These are phyloP conservation scores for Fomes fomentarius DNA, from an alignment of 1,284 basidiomycete genomes.

Conservation along the genomic window DNA sequence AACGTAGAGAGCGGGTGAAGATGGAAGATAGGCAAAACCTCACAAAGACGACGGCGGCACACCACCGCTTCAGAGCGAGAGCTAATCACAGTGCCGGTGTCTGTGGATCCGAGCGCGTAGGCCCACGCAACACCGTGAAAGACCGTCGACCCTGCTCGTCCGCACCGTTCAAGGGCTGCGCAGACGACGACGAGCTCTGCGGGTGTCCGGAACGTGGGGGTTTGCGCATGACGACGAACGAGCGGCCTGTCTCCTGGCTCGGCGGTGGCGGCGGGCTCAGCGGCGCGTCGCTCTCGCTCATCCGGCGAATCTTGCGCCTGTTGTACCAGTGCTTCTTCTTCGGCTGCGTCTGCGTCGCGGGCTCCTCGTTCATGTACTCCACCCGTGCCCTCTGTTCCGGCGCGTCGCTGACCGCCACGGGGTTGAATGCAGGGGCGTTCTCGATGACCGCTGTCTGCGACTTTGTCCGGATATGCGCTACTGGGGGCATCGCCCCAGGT, in stretches of 20 bases:
- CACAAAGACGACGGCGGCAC: neutral
- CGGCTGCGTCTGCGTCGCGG: constrained; percentile 29
- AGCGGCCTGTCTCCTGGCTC: constrained; percentile 48
- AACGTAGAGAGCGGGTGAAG: neutral
- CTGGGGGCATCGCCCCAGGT: constrained; percentile 66
- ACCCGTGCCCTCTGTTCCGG: constrained; percentile 5
- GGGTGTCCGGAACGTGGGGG: constrained; percentile 36
- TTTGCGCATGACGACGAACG: constrained; percentile 74
- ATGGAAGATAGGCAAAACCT: too few relatives aligned
- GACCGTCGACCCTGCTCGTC: constrained; percentile 32
- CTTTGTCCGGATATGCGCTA: constrained; percentile 73
- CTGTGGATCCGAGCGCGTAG: constrained; percentile 24
- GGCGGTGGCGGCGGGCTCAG: constrained; percentile 26
- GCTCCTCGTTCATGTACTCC: constrained; percentile 10
- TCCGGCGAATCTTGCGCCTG: constrained; percentile 57
- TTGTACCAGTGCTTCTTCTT: constrained; percentile 72
- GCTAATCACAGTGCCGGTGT: constrained; percentile 18
- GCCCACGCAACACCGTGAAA: constrained; percentile 39
- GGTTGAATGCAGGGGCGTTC: constrained; percentile 40
- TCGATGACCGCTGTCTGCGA: constrained; percentile 82
- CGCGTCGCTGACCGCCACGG: neutral
- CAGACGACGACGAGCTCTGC: constrained; percentile 19
- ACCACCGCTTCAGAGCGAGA: neutral
- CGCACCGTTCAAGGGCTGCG: constrained; percentile 9
- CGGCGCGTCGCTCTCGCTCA: constrained; percentile 54